Base-by-base conservation (phyloP, 2,329 filamentous ascomycete genomes). In the Clonostachys chloroleuca region DNA sequence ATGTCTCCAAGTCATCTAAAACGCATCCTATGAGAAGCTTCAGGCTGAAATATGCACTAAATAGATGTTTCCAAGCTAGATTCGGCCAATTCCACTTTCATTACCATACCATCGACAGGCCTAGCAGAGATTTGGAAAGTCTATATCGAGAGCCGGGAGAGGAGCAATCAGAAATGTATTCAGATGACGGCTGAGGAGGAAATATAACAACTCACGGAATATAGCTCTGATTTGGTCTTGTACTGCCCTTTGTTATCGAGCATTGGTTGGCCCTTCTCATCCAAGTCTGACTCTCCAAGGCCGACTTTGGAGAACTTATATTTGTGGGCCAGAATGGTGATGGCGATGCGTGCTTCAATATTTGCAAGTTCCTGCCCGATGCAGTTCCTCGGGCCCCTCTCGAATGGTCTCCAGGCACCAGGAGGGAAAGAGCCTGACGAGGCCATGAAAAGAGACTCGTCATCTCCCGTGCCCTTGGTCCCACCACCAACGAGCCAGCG, bases 321-420 rank as follows among this genome's bases (percentile, higher is more conserved):
- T 10, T 40, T 46, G 17, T 47, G 42, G 12, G 50, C 50, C 1
- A 48, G 46, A 14, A 42, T 46, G 33, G 52, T 20, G 40, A 42
- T 20, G 40, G 20, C 20, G 40, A 20, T 20, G 20, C 40, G 40
- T 20, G 42, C 57, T 56, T 78, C 75, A 18, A 74, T 63, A 62
- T 73, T 69, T 2, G 72, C 75, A 34, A 79, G 59, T 49, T 73
- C 69, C 53, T 77, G 71, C 2, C 75, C 75, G 17, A 79, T 67
- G 51, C 75, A 79, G 34, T 70, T 74, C 12, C 75, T 54, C 6
- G 67, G 65, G 1, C 74, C 74, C 44, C 68, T 65, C 48, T 72
- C 69, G 52, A 78, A 79, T 1, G 73, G 64, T 12, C 74, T 50
- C 48, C 51, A 66, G 66, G 69, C 72, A 47, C 17, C 20, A 4